phyloP scores from a whole-genome alignment of 345 rosid species.

The Syzygium aqueum region DNA sequence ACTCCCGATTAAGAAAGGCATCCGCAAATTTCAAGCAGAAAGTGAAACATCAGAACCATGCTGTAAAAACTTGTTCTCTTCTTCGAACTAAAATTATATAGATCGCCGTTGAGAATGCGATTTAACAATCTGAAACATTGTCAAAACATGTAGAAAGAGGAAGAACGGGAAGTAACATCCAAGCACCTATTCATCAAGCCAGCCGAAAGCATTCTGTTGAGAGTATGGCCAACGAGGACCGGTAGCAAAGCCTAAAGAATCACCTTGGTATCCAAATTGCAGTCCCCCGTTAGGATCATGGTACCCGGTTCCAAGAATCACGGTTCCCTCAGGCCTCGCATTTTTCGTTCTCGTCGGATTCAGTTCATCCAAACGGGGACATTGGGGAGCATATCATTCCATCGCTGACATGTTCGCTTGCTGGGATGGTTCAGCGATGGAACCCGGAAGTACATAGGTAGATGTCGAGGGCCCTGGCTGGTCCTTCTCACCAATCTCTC shows the following conservation, averaged over 20 bases:
- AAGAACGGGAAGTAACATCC: background rate
- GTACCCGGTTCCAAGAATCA: too few relatives aligned
- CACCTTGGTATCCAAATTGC: constrained; percentile 4
- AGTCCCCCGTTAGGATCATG: background rate
- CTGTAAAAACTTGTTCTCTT: background rate
- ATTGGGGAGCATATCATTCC: too few relatives aligned
- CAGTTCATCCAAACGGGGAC: too few relatives aligned
- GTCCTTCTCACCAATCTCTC: background rate
- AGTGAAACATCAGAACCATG: background rate
- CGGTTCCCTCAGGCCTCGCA: too few relatives aligned
- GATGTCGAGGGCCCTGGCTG: too few relatives aligned
- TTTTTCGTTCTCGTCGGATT: too few relatives aligned
- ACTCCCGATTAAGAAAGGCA: too few relatives aligned
- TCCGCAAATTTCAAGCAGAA: too few relatives aligned
- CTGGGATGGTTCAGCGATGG: too few relatives aligned
- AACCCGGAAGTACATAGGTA: too few relatives aligned
- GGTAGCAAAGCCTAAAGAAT: constrained; percentile 28
- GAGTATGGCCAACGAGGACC: constrained; percentile 28
- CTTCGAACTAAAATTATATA: background rate
- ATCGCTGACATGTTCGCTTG: too few relatives aligned
- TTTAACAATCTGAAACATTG: too few relatives aligned
- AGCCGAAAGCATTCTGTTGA: constrained; percentile 33
- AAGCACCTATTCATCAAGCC: constrained; percentile 52
- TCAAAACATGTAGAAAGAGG: background rate
- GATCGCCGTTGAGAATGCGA: background rate